A percentile compares a stretch with the other conserved stretches of the same genome.
These are phyloP conservation scores for Cavenderia fasciculata DNA, from an alignment of 78 protist species.

Conservation along the genomic window DNA sequence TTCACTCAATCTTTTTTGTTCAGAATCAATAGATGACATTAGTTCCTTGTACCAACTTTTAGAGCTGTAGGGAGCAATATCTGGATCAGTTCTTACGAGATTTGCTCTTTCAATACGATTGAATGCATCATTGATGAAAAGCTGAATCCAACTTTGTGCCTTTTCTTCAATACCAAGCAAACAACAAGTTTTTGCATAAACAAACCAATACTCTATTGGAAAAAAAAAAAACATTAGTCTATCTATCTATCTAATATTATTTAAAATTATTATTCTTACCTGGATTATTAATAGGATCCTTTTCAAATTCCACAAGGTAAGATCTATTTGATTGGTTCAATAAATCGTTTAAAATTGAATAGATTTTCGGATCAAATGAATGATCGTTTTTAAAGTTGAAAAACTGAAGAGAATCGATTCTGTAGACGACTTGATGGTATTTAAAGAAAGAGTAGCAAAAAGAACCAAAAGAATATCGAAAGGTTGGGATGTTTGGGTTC, in stretches of 20 bases:
- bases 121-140: slow-evolving; percentile 37
- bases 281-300: slow-evolving; percentile 18
- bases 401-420: neutral
- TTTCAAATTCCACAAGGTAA: neutral
- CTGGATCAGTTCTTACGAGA: slow-evolving; percentile 8
- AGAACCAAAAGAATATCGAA: slow-evolving; percentile 24
- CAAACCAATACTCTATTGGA: slow-evolving; percentile 22
- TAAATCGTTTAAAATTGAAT: neutral
- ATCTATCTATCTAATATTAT: neutral
- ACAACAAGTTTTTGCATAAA: slow-evolving; percentile 68
- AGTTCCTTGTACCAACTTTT: slow-evolving; percentile 47
- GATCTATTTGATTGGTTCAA: slow-evolving; percentile 1
- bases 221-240: neutral
- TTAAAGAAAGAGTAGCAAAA: slow-evolving; percentile 41
- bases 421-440: neutral
- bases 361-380: neutral
- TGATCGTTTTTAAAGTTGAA: neutral
- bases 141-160: slow-evolving; percentile 67
- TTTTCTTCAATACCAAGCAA: slow-evolving; percentile 52
- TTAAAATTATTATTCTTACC: neutral
- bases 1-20: slow-evolving; percentile 15
- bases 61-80: slow-evolving; percentile 11
- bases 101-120: slow-evolving; percentile 33
- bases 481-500: neutral
- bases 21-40: slow-evolving; percentile 41